phyloP scores from a whole-genome alignment of 139 green algal species.

The Eudorina sp. region DNA sequence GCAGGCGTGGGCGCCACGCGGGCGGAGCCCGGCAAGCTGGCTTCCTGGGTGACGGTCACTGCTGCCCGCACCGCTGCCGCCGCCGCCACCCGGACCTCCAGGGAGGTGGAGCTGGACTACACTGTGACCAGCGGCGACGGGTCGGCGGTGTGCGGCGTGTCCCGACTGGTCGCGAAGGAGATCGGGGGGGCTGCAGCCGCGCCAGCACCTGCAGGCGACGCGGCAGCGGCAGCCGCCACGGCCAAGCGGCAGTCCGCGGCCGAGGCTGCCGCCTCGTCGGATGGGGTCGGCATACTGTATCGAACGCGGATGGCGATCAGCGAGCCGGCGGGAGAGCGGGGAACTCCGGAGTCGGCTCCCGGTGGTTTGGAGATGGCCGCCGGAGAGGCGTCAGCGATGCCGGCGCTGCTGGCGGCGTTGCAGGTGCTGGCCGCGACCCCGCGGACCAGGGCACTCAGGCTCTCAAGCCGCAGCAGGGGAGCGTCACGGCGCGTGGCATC shows the following conservation, averaged over 20 bases:
- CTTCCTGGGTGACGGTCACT: conserved; percentile 51
- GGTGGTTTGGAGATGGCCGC: not conserved
- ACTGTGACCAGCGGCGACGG: not conserved
- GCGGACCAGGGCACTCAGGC: not conserved
- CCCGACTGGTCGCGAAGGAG: conserved; percentile 34
- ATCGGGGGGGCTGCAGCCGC: not conserved
- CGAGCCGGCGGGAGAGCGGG: not conserved
- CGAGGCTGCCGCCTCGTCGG: not conserved
- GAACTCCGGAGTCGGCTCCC: not conserved
- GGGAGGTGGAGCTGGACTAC: conserved; percentile 37
- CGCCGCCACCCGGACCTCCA: not conserved
- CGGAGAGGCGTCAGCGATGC: not conserved
- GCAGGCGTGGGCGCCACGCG: conserved; percentile 73
- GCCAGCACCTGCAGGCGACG: not conserved
- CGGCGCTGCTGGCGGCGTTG: not conserved
- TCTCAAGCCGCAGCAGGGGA: not conserved
- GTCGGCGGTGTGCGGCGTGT: not conserved
- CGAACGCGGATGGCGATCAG: not conserved
- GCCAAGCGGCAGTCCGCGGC: too few relatives aligned
- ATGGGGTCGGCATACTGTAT: conserved; percentile 34
- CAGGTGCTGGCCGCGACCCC: not conserved
- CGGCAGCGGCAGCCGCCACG: not conserved
- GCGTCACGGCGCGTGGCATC: not conserved
- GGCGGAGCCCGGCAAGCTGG: conserved; percentile 63
- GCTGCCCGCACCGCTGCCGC: not conserved